Conservation (phyloP, 768 basidiomycete species). For the Ramaria rubella region DNA sequence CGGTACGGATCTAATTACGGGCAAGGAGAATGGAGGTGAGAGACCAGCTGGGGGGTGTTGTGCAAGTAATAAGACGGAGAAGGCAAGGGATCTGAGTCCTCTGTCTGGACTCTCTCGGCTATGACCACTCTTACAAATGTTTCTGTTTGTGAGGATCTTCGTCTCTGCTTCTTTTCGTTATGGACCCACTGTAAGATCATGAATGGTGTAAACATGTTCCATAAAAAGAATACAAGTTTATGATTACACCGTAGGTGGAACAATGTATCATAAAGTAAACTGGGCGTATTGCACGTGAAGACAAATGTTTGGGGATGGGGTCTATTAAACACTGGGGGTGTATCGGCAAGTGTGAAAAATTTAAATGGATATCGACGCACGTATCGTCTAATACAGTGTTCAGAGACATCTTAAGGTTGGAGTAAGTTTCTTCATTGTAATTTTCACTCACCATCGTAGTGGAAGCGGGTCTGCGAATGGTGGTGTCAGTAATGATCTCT, state of each 20-base stretch:
- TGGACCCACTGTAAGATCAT: neutral
- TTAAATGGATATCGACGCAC: slow-evolving; percentile 33
- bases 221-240: neutral
- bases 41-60: neutral
- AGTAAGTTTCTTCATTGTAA: too few species aligned
- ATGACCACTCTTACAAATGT: too few species aligned
- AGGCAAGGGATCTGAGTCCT: neutral
- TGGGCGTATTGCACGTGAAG: neutral
- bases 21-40: neutral
- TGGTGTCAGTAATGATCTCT: neutral
- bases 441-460: slow-evolving; percentile 63
- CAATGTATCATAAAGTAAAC: neutral
- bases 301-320: neutral
- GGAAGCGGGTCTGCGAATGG: slow-evolving; percentile 58
- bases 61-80: neutral
- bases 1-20: neutral
- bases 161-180: too few species aligned
- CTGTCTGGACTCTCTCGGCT: too few species aligned
- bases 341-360: neutral
- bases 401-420: too few species aligned
- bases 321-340: neutral
- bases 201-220: neutral
- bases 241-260: neutral
- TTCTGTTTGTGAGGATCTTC: too few species aligned
- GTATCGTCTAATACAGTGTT: slow-evolving; percentile 46